Evolutionary conservation across 2,329 filamentous ascomycete genomes (phyloP).

Genomic region (Calonectria fujianensis): DNA sequence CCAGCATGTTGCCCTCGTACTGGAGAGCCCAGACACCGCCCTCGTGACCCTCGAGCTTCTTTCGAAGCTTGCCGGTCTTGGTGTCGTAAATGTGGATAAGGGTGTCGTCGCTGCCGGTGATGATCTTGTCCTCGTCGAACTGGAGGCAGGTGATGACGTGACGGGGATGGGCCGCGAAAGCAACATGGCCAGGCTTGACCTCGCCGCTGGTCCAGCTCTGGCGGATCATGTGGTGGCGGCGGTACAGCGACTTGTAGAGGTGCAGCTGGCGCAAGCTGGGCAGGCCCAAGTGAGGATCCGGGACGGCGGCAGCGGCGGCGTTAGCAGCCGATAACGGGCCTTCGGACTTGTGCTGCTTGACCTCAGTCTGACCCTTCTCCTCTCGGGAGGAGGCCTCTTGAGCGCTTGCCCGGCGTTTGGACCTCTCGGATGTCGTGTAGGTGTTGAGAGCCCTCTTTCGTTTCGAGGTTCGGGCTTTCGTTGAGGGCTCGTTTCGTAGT

Average conservation of each 20-base stretch:
- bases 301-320: constrained; percentile 87
- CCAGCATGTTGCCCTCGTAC: constrained; percentile 95
- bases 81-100: constrained; percentile 99
- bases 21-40: constrained; percentile 98
- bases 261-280: constrained; percentile 88
- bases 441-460: constrained; percentile 72
- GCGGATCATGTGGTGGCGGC: constrained; percentile 92
- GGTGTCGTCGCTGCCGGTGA: constrained; percentile 97
- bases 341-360: constrained; percentile 77
- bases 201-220: constrained; percentile 93
- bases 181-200: constrained; percentile 91
- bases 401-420: constrained; percentile 72
- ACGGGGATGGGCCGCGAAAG: constrained; percentile 95
- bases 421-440: constrained; percentile 68
- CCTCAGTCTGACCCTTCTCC: constrained; percentile 63
- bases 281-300: constrained; percentile 87
- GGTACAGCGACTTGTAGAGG: constrained; percentile 96
- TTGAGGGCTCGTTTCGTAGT: constrained; percentile 64
- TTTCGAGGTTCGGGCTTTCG: constrained; percentile 72
- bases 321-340: constrained; percentile 91
- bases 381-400: constrained; percentile 67
- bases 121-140: constrained; percentile 98
- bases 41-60: constrained; percentile 92
- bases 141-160: constrained; percentile 98
- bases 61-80: constrained; percentile 90